Evolutionary conservation across 1,284 basidiomycete species (phyloP), one percentile per base, ranked within the genome.

Genomic region (Cerrena zonata): DNA sequence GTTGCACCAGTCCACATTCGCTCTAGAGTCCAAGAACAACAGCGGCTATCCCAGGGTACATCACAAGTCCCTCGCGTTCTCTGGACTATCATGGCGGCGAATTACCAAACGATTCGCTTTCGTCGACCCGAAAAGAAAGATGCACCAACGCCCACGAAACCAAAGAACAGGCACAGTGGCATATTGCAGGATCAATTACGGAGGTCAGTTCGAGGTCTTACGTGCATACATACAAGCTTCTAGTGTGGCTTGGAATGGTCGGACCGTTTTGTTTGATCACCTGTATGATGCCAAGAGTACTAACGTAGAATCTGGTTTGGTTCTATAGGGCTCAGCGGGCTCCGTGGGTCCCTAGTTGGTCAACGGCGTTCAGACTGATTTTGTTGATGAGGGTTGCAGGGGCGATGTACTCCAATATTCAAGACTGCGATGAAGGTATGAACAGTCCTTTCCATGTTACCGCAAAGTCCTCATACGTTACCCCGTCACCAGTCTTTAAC

Each of bases 361-460:
- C 84, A 18, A 72, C 89, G 11, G 93, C 93, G 5, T 74, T 97
- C 55, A 82, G 94, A 44, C 78, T 95, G 41, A 68, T 98, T 39
- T 71, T 96, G 45, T 78, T 98, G 38, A 67, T 94, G 18, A 82
- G 95, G 23, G 79, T 94, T 41, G 74, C 81, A n/a, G 86, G 82
- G 2, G 95, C 94, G 2, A 95, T 97, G 91, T 98, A 94, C 65
- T 82, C 87, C n/a, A 90, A 93, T 59, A 91, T 97, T 54, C 80
- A 87, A 57, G 96, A 99, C 66, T 99, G 96, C 60, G 96, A 99
- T 63, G 96, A 99, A 80, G 91, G 94, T 93, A 53, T 53, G 74
- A 38, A 12, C 46, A 38, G 18, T 38, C 43, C 27, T 34, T 15
- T 7, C 30, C 30, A 34, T 34, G 7, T 7, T 34, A 15, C 26